These are phyloP conservation scores for Nothopassalora personata DNA, from an alignment of 2,329 filamentous ascomycete species.

Conservation along the genomic window DNA sequence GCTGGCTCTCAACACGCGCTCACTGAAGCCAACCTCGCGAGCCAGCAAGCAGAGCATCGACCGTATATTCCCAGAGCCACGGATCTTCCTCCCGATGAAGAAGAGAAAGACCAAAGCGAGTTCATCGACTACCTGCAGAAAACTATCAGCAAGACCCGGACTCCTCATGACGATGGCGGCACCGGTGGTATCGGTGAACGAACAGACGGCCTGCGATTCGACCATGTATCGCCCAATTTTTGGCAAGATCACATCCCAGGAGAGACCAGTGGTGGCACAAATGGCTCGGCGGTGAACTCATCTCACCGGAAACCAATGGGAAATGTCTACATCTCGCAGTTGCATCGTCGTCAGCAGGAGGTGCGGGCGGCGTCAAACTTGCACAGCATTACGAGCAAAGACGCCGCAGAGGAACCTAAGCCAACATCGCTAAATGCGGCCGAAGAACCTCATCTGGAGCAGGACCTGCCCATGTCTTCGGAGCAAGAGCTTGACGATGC, in stretches of 20 bases:
- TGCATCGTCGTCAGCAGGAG: neutral
- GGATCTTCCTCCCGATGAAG: constrained; percentile 30
- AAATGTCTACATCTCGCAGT: neutral
- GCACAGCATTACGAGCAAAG: neutral
- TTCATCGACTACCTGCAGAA: constrained; percentile 25
- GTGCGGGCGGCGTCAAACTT: neutral
- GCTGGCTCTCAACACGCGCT: constrained; percentile 14
- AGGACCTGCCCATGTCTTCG: constrained; percentile 4
- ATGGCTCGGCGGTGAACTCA: neutral
- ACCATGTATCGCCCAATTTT: neutral
- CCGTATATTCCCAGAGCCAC: constrained; percentile 18
- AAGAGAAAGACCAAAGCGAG: constrained; percentile 25
- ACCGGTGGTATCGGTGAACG: neutral
- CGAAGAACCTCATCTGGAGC: neutral
- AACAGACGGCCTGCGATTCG: neutral
- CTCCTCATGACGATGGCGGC: constrained; percentile 1
- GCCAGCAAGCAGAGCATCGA: constrained; percentile 27
- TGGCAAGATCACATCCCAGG: neutral
- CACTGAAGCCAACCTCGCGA: constrained; percentile 32
- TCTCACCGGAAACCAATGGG: neutral
- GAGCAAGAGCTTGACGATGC: constrained; percentile 11
- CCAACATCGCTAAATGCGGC: neutral
- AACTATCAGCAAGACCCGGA: neutral
- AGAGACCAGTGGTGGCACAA: neutral
- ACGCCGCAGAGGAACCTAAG: neutral